Percentiles rank a stretch among this genome's conserved stretches.
These are phyloP conservation scores for Rhinocladiella mackenziei DNA, from an alignment of 2,329 filamentous ascomycete genomes.

Conservation along the genomic window DNA sequence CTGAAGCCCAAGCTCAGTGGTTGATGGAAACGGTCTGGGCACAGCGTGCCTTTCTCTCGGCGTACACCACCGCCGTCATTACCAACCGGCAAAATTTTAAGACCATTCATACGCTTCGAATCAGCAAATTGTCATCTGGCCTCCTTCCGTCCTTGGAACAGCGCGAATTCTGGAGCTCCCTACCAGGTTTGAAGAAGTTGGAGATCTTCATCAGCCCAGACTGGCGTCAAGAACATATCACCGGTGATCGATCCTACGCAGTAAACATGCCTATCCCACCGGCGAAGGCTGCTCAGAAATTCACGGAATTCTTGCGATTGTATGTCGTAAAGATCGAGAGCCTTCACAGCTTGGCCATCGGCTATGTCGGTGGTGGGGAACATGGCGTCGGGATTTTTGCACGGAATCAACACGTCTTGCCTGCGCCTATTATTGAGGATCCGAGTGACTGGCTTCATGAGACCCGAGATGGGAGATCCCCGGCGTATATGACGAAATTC, in stretches of 20 bases:
- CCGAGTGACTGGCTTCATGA: conserved; percentile 18
- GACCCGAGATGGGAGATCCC: not conserved
- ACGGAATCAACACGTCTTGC: conserved; percentile 60
- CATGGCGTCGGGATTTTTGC: conserved; percentile 59
- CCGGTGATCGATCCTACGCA: conserved; percentile 50
- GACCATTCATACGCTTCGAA: conserved; percentile 56
- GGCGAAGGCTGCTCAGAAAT: conserved; percentile 48
- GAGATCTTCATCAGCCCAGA: conserved; percentile 61
- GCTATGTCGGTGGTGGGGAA: conserved; percentile 66
- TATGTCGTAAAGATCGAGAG: conserved; percentile 48
- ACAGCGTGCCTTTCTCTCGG: conserved; percentile 63
- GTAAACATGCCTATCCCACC: conserved; percentile 50
- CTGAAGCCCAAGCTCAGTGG: conserved; percentile 63
- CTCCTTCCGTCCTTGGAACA: conserved; percentile 56
- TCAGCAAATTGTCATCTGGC: conserved; percentile 62
- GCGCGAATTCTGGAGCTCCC: conserved; percentile 58
- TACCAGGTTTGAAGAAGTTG: conserved; percentile 53
- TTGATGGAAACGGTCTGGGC: conserved; percentile 66
- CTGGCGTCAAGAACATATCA: conserved; percentile 56
- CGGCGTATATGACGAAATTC: conserved; percentile 47
- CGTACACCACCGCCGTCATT: conserved; percentile 61
- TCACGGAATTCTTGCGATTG: conserved; percentile 51
- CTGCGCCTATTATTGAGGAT: conserved; percentile 46
- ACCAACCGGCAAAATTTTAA: conserved; percentile 56
- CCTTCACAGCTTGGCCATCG: conserved; percentile 59